Conservation (phyloP, 2,329 filamentous ascomycete species). For the Furcasterigmium sp. region DNA sequence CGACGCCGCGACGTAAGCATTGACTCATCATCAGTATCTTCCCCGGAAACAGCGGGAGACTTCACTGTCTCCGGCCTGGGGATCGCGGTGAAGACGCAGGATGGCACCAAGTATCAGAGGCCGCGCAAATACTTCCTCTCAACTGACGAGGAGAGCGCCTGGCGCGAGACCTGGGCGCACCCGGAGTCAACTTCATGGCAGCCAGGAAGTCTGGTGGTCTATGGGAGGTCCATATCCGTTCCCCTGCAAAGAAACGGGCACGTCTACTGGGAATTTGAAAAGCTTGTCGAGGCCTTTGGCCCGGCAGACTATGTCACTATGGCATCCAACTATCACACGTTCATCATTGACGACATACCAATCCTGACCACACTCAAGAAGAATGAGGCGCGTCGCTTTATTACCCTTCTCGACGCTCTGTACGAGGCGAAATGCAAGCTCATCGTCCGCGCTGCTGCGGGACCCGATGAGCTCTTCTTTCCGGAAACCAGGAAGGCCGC, state of each 20-base stretch:
- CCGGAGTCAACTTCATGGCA: constrained; percentile 27
- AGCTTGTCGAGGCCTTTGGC: constrained; percentile 64
- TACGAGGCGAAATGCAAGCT: constrained; percentile 81
- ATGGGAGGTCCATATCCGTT: constrained; percentile 58
- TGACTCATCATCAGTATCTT: no score
- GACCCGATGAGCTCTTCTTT: constrained; percentile 74
- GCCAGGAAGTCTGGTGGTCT: constrained; percentile 43
- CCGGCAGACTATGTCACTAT: constrained; percentile 81
- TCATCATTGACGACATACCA: constrained; percentile 68
- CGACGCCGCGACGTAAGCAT: constrained; percentile 47
- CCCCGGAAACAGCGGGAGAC: neutral
- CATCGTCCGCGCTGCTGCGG: constrained; percentile 59
- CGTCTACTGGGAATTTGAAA: constrained; percentile 61
- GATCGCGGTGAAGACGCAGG: neutral
- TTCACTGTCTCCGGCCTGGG: neutral
- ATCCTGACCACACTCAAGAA: constrained; percentile 63
- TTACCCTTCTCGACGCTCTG: constrained; percentile 73
- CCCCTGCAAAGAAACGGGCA: constrained; percentile 52
- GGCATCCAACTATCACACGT: constrained; percentile 73
- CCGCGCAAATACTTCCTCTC: constrained; percentile 17
- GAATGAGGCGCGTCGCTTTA: constrained; percentile 76
- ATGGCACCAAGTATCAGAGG: neutral
- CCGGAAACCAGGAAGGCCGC: constrained; percentile 41
- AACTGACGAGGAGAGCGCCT: constrained; percentile 17
- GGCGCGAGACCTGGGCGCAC: constrained; percentile 13